These are phyloP conservation scores for Hanseniaspora taiwanica DNA, from an alignment of 805 yeast species.

Conservation along the genomic window DNA sequence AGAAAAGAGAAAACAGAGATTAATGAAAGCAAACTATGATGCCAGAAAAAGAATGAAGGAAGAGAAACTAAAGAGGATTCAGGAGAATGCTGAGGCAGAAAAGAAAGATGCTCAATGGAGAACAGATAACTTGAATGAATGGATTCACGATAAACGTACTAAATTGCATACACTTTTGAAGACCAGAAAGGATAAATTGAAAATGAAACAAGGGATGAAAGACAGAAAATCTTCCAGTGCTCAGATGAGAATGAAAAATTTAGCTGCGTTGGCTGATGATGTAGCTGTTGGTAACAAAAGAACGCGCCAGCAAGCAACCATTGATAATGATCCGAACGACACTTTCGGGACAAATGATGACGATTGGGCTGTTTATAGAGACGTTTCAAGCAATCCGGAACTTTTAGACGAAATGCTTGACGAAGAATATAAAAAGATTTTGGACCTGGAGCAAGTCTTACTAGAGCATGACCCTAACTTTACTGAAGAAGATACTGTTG, in stretches of 20 bases:
- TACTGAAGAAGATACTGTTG: conserved; percentile 72
- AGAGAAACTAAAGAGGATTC: conserved; percentile 57
- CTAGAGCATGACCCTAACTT: conserved; percentile 77
- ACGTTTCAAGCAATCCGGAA: conserved; percentile 60
- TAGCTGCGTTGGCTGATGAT: conserved; percentile 77
- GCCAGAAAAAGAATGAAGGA: conserved; percentile 74
- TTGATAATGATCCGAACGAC: conserved; percentile 85
- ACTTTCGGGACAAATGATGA: conserved; percentile 92
- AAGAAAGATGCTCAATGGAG: conserved; percentile 70
- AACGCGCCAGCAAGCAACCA: conserved; percentile 46
- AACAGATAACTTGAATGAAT: conserved; percentile 52
- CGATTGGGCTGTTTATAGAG: conserved; percentile 88
- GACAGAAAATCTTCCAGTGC: conserved; percentile 88
- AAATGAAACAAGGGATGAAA: conserved; percentile 61
- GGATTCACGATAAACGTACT: conserved; percentile 63
- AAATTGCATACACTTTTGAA: conserved; percentile 48
- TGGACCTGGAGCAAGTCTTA: conserved; percentile 58
- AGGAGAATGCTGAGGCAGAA: conserved; percentile 45
- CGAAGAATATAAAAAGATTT: conserved; percentile 48
- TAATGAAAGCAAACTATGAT: conserved; percentile 76
- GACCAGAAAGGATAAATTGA: conserved; percentile 50
- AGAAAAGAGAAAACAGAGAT: conserved; percentile 74
- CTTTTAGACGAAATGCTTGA: conserved; percentile 59
- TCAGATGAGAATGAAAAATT: conserved; percentile 81
- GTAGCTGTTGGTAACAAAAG: conserved; percentile 27